Conservation (phyloP, 768 basidiomycete species). For the Xerocomellus intermedius region DNA sequence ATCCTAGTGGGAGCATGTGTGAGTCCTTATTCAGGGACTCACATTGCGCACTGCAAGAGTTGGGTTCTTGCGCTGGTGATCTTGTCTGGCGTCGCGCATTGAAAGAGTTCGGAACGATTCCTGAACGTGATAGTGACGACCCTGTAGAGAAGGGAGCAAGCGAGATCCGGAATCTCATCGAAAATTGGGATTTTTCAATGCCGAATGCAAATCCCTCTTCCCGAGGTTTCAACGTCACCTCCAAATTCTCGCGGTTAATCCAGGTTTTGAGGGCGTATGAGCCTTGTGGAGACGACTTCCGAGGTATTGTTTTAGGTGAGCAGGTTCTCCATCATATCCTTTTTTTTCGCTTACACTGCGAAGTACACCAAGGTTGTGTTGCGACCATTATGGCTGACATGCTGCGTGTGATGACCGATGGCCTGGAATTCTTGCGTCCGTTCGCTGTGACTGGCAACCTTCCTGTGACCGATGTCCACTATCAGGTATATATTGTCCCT, state of each 20-base stretch:
- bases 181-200: conserved; percentile 62
- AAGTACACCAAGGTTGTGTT: conserved; percentile 53
- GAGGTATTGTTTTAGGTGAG: conserved; percentile 68
- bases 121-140: conserved; percentile 38
- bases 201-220: conserved; percentile 60
- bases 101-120: conserved; percentile 34
- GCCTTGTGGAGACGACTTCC: conserved; percentile 54
- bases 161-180: conserved; percentile 41
- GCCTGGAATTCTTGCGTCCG: conserved; percentile 54
- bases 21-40: conserved; percentile 47
- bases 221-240: conserved; percentile 62
- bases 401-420: conserved; percentile 51
- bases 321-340: conserved; percentile 33
- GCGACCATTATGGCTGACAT: conserved; percentile 62
- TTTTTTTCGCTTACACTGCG: conserved; percentile 10
- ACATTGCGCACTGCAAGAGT: conserved; percentile 44
- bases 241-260: conserved; percentile 61
- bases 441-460: conserved; percentile 43
- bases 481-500: conserved; percentile 31
- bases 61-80: conserved; percentile 70
- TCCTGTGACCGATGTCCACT: conserved; percentile 29
- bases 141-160: conserved; percentile 21
- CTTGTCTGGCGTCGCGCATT: conserved; percentile 62
- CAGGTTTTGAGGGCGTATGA: conserved; percentile 57
- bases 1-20: conserved; percentile 39